Base-by-base conservation (phyloP, 441 rosid species). In the Eruca vesicaria region DNA sequence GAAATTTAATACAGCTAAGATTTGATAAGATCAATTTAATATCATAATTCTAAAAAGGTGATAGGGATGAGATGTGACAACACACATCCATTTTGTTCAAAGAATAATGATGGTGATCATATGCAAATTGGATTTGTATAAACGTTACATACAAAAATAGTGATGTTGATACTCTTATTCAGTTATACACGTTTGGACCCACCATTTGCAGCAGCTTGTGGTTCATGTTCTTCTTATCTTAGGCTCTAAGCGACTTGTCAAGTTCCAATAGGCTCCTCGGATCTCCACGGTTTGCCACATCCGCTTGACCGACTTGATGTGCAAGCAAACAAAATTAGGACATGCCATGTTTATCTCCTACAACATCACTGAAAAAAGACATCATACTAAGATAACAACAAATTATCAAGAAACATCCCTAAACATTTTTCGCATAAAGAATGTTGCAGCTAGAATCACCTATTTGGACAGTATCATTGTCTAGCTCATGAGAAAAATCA, bases 201-300 rank as follows among this genome's bases (percentile, higher is more conserved):
- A 76, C 80, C 81, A 52, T 79, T 26, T 57, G 69, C 41, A 10
- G 45, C 65, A 75, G 68, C 76, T 74, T 82, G 91, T 82, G 93
- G 93, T 67, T 77, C 77, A 74, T 73, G 33, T 83, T 72, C 74
- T 74, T 81, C 86, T 84, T 83, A 52, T 82, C 81, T 86, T 58
- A 43, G 62, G n/a, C 74, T 18, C 15, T 7, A 72, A 21, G 56
- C 31, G 0, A 77, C 50, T 63, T 73, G 83, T 77, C 84, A 2
- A 32, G 20, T 43, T 62, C 58, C 14, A 23, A 78, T 78, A 83
- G 83, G 86, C 12, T 38, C 32, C 7, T 18, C 2, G 69, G 72
- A 71, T 78, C 78, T 68, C 35, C 12, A 31, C 15, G 64, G 55
- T 60, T 68, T 67, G 69, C 81, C 53, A 26, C 45, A 23, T 81